phyloP scores from a whole-genome alignment of 441 rosid genomes.

The Adansonia madagascariensis region DNA sequence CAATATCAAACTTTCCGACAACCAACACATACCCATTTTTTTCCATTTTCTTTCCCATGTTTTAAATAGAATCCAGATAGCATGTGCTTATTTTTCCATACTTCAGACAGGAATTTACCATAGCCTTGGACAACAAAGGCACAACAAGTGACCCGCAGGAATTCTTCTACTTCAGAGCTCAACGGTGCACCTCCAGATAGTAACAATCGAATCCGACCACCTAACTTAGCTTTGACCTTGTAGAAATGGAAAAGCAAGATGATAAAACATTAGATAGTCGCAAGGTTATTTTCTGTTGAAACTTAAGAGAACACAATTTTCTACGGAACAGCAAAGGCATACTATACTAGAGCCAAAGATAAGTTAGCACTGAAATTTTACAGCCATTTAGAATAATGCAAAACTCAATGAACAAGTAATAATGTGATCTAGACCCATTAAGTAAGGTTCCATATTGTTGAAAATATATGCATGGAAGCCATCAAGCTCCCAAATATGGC shows the following conservation, averaged over 20 bases:
- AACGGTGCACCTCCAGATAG: slow-evolving; percentile 90
- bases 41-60: background rate
- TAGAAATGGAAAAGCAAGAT: slow-evolving; percentile 7
- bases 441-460: slow-evolving; percentile 20
- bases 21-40: background rate
- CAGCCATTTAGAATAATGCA: slow-evolving; percentile 1
- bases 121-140: slow-evolving; percentile 87
- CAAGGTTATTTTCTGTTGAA: background rate
- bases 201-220: slow-evolving; percentile 79
- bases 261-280: slow-evolving; percentile 7
- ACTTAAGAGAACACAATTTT: background rate
- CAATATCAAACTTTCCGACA: background rate
- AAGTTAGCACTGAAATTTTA: background rate
- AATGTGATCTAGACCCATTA: background rate
- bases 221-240: slow-evolving; percentile 85
- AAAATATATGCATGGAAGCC: slow-evolving; percentile 6
- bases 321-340: too few relatives aligned
- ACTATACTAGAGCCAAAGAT: background rate
- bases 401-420: background rate
- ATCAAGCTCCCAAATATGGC: slow-evolving; percentile 6
- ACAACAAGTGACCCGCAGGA: slow-evolving; percentile 88
- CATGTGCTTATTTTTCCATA: background rate
- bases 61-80: background rate
- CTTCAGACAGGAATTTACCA: slow-evolving; percentile 46
- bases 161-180: slow-evolving; percentile 85